phyloP scores from a whole-genome alignment of 495 filamentous ascomycete genomes.

The Aspergillus conjunctus region DNA sequence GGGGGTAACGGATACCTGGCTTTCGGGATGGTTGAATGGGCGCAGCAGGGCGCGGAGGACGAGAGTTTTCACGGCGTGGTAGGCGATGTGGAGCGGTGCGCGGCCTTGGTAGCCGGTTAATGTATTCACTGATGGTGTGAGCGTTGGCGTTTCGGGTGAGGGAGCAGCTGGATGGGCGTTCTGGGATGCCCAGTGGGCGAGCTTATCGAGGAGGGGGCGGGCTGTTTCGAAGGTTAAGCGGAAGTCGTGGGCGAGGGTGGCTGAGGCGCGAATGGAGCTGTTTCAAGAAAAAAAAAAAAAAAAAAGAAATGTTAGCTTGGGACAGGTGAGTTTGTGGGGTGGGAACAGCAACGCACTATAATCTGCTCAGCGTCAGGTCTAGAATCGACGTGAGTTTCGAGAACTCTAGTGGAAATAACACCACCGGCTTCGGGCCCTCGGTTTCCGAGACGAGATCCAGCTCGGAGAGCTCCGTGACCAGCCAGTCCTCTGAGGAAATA shows the following conservation, averaged over 20 bases:
- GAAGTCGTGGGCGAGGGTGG: not conserved
- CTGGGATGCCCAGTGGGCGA: not conserved
- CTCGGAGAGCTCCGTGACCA: not conserved
- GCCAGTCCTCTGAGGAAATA: constrained; percentile 2
- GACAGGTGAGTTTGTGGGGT: too few species aligned
- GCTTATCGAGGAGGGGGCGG: not conserved
- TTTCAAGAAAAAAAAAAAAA: too few species aligned
- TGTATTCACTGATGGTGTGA: too few species aligned
- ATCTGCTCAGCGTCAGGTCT: not conserved
- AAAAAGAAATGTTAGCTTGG: not conserved
- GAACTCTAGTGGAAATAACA: not conserved
- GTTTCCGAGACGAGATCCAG: too few species aligned
- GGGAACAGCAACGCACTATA: constrained; percentile 2
- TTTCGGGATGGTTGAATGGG: not conserved
- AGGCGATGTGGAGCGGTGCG: constrained; percentile 7
- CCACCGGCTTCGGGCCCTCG: not conserved
- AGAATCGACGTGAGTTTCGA: not conserved
- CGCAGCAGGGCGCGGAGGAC: constrained; percentile 9
- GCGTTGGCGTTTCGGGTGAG: not conserved
- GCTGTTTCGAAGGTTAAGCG: constrained; percentile 2
- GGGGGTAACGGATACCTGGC: not conserved
- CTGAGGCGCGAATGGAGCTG: not conserved
- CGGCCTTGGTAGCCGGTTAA: too few species aligned
- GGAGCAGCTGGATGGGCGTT: too few species aligned
- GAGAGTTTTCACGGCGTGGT: constrained; percentile 6